Base-by-base conservation (phyloP, 2,329 filamentous ascomycete species). In the Neonectria faginata region DNA sequence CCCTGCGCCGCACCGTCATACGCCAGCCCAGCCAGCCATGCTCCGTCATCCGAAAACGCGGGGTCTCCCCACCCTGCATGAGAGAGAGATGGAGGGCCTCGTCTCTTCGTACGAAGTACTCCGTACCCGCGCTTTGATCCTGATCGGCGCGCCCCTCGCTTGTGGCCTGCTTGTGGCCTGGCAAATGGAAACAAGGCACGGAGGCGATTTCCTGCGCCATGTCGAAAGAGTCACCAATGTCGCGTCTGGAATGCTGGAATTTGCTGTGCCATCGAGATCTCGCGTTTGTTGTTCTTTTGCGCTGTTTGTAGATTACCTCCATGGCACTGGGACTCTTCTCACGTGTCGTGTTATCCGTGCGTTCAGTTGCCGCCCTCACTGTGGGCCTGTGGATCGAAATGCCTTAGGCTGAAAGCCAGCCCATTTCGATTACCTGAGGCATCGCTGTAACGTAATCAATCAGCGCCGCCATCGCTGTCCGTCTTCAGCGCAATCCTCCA, bases 1-100 rank as follows among this genome's bases (percentile, higher is more conserved):
- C 57, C 69, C 67, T 73, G 60, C 65, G 60, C 57, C 66, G 58
- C 64, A 39, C 64, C 67, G 63, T 73, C 71, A 72, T 68, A 66
- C 62, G 59, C 66, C 61, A 60, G 25, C 25, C 25, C 25, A 25
- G 36, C 59, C 52, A 42, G 39, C 45, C 44, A 44, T 16, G 6
- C 54, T 60, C 63, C 45, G 41, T 67, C 57, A 59, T 57, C 54
- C 42, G 50, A 70, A 73, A 73, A 73, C 70, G 71, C 71, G 71
- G 71, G 71, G 71, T 73, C 64, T 56, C 66, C 64, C 70, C 71
- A 72, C 57, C 52, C 65, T 70, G 59, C 36, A 39, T 39, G 36
- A 16, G 29, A 2, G 9, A 9, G 29, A 29, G 33, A 36, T 16
- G 16, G 33, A 36, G 36, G 14, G 36, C 14, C 5, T 16, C 9